A percentile compares a stretch with the other conserved stretches of the same genome.
These are phyloP conservation scores for Pseudopyrenochaeta lycopersici DNA, from an alignment of 2,329 filamentous ascomycete species.

Conservation along the genomic window DNA sequence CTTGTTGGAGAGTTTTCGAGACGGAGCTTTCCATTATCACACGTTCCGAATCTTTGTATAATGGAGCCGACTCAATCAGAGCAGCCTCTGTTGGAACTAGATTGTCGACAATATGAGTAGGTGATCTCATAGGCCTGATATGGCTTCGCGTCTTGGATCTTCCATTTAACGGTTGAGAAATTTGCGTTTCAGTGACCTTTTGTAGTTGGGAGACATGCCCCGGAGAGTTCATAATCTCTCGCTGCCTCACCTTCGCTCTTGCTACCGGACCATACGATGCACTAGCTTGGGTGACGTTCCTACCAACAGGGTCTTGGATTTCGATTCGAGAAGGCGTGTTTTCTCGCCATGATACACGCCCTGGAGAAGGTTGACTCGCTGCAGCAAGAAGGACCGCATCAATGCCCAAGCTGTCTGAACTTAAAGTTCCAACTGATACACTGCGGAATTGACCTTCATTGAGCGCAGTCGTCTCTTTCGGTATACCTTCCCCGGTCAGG, in stretches of 20 bases:
- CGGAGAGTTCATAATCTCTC: not conserved
- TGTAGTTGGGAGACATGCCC: not conserved
- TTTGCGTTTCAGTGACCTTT: not conserved
- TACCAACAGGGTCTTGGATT: not conserved
- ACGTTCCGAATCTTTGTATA: not conserved
- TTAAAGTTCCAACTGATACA: not conserved
- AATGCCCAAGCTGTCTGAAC: not conserved
- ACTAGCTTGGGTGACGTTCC: not conserved
- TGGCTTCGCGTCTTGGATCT: not conserved
- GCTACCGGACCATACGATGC: not conserved
- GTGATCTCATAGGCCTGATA: not conserved
- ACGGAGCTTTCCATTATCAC: slow-evolving; percentile 4
- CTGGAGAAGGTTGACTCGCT: slow-evolving; percentile 3
- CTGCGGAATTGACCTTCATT: not conserved
- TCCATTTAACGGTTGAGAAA: not conserved
- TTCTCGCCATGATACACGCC: not conserved
- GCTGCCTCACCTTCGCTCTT: not conserved
- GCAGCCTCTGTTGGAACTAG: not conserved
- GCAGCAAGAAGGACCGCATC: not conserved
- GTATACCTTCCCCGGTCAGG: slow-evolving; percentile 28
- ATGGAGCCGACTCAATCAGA: not conserved
- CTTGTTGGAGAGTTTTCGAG: slow-evolving; percentile 9
- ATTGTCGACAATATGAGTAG: not conserved
- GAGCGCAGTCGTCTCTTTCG: not conserved
- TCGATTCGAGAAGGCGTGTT: not conserved